A percentile compares a stretch with the other conserved stretches of the same genome.
Evolutionary conservation across 1,284 basidiomycete genomes (phyloP).

Genomic region (Ceraceosorus bombacis): DNA sequence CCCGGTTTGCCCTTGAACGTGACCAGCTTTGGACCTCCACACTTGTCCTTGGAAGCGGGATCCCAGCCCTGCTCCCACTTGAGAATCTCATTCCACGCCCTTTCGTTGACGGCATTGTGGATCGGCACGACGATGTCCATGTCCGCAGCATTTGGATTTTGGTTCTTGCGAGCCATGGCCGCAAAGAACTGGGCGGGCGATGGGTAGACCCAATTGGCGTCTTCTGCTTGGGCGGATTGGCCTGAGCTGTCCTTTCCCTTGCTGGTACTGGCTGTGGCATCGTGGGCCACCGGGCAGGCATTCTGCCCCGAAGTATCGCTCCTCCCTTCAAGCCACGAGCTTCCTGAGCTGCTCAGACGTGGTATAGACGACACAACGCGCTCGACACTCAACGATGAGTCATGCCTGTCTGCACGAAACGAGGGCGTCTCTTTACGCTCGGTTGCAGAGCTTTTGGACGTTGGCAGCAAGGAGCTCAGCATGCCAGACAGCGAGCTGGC

Average conservation of each 20-base stretch:
- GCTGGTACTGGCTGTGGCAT: too few relatives aligned
- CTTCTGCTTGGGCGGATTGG: too few relatives aligned
- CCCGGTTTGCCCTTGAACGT: constrained; percentile 60
- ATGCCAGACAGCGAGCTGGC: too few relatives aligned
- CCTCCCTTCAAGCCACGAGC: constrained; percentile 7
- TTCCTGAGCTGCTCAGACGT: background rate
- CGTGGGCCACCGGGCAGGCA: too few relatives aligned
- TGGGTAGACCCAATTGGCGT: constrained; percentile 86
- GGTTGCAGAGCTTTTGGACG: too few relatives aligned
- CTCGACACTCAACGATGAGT: too few relatives aligned
- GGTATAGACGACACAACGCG: background rate
- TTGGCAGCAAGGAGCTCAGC: too few relatives aligned
- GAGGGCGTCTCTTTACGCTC: too few relatives aligned
- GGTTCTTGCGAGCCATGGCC: constrained; percentile 85
- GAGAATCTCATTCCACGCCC: constrained; percentile 82
- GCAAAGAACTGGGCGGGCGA: constrained; percentile 93
- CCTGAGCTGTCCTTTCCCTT: too few relatives aligned
- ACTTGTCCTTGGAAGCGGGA: constrained; percentile 48
- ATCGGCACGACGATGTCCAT: constrained; percentile 96
- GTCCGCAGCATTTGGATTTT: constrained; percentile 59
- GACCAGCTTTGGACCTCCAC: constrained; percentile 73
- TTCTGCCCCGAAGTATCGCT: too few relatives aligned
- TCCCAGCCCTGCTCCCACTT: constrained; percentile 73
- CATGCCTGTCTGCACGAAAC: too few relatives aligned
- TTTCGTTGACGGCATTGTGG: constrained; percentile 97